phyloP scores from a whole-genome alignment of 2,329 filamentous ascomycete genomes.

The Tolypocladium guangdongense region DNA sequence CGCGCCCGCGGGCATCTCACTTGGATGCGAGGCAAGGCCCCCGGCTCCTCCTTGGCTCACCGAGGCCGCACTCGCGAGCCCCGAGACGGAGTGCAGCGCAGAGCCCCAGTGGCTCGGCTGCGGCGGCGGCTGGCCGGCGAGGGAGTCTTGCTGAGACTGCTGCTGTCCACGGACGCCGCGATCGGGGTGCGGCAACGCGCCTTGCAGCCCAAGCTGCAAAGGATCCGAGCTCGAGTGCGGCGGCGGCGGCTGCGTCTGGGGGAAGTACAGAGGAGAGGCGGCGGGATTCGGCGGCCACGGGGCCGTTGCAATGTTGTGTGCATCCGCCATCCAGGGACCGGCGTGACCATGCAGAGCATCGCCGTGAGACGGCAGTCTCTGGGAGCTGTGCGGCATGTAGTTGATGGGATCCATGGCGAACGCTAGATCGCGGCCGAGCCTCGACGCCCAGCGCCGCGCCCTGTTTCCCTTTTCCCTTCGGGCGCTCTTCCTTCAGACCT shows the following conservation, averaged over 20 bases:
- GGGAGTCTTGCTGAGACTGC: slow-evolving; percentile 3
- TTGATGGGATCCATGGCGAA: slow-evolving; percentile 21
- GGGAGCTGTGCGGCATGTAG: slow-evolving; percentile 16
- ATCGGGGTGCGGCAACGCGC: slow-evolving; percentile 12
- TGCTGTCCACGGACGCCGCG: slow-evolving; percentile 7
- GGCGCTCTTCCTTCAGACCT: neutral
- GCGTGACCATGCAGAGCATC: slow-evolving; percentile 2
- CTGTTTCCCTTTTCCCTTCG: neutral
- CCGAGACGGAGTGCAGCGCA: neutral
- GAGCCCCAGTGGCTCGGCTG: neutral
- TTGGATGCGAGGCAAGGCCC: neutral
- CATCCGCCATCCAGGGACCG: slow-evolving; percentile 1
- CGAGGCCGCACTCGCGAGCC: neutral
- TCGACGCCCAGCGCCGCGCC: neutral
- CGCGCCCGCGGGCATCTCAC: neutral
- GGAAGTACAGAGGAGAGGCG: slow-evolving; percentile 9
- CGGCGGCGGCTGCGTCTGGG: slow-evolving; percentile 9
- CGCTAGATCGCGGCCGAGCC: neutral
- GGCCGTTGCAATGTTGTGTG: neutral
- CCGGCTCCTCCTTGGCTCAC: neutral
- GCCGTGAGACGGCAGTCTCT: slow-evolving; percentile 2
- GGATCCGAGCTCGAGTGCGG: slow-evolving; percentile 9
- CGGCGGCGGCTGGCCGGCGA: slow-evolving; percentile 4
- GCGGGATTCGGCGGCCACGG: neutral
- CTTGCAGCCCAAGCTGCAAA: slow-evolving; percentile 9